phyloP scores from a whole-genome alignment of 2,329 filamentous ascomycete species.

The Simplicillium aogashimaense region DNA sequence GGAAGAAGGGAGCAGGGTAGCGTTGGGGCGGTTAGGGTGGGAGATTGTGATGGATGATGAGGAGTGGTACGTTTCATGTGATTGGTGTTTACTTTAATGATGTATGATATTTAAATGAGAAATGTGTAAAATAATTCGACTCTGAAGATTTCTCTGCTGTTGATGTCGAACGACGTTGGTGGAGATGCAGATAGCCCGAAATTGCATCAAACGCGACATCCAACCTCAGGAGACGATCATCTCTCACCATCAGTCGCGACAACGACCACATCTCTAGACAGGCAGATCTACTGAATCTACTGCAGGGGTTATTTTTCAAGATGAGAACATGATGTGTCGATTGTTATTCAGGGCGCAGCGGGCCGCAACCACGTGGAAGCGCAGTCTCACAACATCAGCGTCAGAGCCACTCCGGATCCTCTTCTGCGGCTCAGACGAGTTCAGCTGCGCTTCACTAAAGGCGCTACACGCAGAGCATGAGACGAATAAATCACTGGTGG shows the following conservation, averaged over 20 bases:
- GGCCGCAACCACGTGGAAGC: neutral
- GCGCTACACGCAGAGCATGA: conserved; percentile 55
- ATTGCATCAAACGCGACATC: neutral
- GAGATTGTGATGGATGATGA: conserved; percentile 22
- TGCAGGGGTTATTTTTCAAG: neutral
- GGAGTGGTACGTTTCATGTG: conserved; percentile 26
- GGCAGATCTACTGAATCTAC: neutral
- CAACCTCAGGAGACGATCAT: too few species aligned
- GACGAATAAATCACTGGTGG: conserved; percentile 43
- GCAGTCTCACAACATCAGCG: neutral
- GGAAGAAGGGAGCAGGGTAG: conserved; percentile 18
- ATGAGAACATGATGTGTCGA: neutral
- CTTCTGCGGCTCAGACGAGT: conserved; percentile 89
- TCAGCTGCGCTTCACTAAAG: conserved; percentile 69
- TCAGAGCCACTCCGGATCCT: conserved; percentile 67
- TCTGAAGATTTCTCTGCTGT: neutral
- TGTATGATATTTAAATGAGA: conserved; percentile 4
- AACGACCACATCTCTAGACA: neutral
- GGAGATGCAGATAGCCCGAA: neutral
- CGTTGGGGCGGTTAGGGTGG: conserved; percentile 26
- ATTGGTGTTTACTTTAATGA: conserved; percentile 16
- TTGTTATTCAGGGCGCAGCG: neutral
- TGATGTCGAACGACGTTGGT: neutral
- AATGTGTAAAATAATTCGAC: neutral
- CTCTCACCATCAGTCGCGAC: too few species aligned